Evolutionary conservation across 345 rosid genomes (phyloP).

Genomic region (Ailanthus altissimus): DNA sequence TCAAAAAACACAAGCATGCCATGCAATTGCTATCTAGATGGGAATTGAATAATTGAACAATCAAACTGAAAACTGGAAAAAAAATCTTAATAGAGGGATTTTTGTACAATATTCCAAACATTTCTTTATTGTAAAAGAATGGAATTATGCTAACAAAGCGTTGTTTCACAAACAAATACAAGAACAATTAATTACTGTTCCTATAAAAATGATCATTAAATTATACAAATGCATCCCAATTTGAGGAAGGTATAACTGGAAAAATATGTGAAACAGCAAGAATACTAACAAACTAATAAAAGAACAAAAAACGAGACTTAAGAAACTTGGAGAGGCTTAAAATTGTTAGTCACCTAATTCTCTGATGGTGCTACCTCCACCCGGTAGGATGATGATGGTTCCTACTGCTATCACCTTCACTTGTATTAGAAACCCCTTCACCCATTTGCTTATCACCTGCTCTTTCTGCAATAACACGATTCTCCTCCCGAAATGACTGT

Average conservation of each 20-base stretch:
- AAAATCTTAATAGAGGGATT: background rate
- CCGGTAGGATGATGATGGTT: conserved; percentile 40
- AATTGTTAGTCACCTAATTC: conserved; percentile 44
- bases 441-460: conserved; percentile 29
- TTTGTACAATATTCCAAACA: background rate
- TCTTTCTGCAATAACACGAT: conserved; percentile 20
- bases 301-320: conserved; percentile 5
- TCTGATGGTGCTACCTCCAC: conserved; percentile 41
- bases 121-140: background rate
- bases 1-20: background rate
- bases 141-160: background rate
- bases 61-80: background rate
- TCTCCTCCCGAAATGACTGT: conserved; percentile 30
- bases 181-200: conserved; percentile 24
- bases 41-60: background rate
- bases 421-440: conserved; percentile 47
- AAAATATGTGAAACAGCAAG: conserved; percentile 24
- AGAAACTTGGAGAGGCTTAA: conserved; percentile 14
- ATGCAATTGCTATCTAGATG: background rate
- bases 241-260: conserved; percentile 10
- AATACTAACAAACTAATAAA: conserved; percentile 14
- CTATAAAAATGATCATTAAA: conserved; percentile 29
- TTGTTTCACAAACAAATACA: conserved; percentile 13
- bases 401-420: conserved; percentile 45
- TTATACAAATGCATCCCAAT: conserved; percentile 33